Evolutionary conservation across 345 rosid species (phyloP).

Genomic region (Pelargonium nanum): DNA sequence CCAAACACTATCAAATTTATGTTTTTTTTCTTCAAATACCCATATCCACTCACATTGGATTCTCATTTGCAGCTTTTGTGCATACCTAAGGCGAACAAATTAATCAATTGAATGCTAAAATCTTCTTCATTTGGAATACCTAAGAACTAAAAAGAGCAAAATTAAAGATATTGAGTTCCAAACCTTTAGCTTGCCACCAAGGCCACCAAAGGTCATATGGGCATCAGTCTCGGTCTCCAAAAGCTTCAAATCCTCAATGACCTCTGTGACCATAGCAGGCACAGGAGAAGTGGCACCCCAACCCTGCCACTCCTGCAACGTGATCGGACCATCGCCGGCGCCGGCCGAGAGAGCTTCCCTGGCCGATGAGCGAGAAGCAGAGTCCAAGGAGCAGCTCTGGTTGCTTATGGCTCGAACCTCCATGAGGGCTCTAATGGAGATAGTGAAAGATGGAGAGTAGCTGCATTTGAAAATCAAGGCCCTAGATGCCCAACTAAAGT

Average conservation of each 20-base stretch:
- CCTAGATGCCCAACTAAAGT: background rate
- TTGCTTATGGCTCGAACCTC: conserved; percentile 17
- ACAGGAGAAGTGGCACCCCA: conserved; percentile 68
- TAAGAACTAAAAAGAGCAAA: background rate
- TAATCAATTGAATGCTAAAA: no score
- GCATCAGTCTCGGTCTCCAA: conserved; percentile 47
- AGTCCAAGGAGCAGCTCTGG: conserved; percentile 15
- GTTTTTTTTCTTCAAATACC: background rate
- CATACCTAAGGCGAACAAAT: background rate
- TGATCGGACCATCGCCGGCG: conserved; percentile 22
- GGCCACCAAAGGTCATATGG: conserved; percentile 66
- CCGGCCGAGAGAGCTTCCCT: conserved; percentile 14
- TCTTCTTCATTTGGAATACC: background rate
- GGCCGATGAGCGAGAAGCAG: conserved; percentile 28
- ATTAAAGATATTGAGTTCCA: background rate
- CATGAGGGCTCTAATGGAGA: conserved; percentile 25
- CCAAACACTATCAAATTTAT: background rate
- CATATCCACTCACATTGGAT: background rate
- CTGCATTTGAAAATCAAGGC: conserved; percentile 20
- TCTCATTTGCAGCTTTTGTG: background rate
- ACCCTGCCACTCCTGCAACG: conserved; percentile 65
- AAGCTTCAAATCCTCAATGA: conserved; percentile 61
- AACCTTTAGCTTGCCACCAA: conserved; percentile 79
- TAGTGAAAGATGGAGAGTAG: conserved; percentile 11
- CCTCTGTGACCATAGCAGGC: conserved; percentile 53